These are phyloP conservation scores for Petasospora fabianii DNA, from an alignment of 1,139 yeast species.

Conservation along the genomic window DNA sequence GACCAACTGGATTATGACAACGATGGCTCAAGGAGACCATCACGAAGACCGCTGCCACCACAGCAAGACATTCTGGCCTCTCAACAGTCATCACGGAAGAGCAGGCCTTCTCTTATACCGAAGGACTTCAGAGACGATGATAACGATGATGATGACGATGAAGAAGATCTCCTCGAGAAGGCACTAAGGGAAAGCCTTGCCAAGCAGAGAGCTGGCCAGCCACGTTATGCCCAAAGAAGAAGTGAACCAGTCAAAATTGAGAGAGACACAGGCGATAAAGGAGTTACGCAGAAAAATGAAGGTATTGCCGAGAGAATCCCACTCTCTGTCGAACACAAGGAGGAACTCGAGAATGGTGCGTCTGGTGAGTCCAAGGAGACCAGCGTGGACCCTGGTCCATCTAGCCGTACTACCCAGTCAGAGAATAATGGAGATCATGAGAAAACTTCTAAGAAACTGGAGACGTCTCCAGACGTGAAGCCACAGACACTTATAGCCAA, in stretches of 20 bases:
- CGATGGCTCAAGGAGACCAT: neutral
- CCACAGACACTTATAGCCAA: conserved; percentile 1
- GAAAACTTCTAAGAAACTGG: neutral
- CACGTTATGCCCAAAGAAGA: too few relatives aligned
- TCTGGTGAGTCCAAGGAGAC: conserved; percentile 10
- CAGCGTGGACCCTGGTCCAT: conserved; percentile 6
- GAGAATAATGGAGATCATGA: too few relatives aligned
- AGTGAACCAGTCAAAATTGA: neutral
- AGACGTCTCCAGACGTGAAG: conserved; percentile 1
- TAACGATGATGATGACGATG: conserved; percentile 24
- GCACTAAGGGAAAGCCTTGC: neutral
- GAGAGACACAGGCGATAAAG: neutral
- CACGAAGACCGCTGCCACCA: conserved; percentile 5
- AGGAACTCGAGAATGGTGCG: conserved; percentile 13
- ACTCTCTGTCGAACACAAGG: conserved; percentile 19
- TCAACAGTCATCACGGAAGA: conserved; percentile 4
- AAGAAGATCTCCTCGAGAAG: conserved; percentile 12
- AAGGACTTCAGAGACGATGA: conserved; percentile 24
- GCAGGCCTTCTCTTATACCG: conserved; percentile 26
- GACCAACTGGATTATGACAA: conserved; percentile 9
- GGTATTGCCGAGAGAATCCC: conserved; percentile 16
- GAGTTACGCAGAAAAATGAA: conserved; percentile 3
- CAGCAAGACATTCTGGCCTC: conserved; percentile 1
- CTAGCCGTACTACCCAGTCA: too few relatives aligned
- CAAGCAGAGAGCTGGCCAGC: neutral